Evolutionary conservation across 192 early-diverging fungal species (phyloP).

Genomic region (Coemansia sp.): DNA sequence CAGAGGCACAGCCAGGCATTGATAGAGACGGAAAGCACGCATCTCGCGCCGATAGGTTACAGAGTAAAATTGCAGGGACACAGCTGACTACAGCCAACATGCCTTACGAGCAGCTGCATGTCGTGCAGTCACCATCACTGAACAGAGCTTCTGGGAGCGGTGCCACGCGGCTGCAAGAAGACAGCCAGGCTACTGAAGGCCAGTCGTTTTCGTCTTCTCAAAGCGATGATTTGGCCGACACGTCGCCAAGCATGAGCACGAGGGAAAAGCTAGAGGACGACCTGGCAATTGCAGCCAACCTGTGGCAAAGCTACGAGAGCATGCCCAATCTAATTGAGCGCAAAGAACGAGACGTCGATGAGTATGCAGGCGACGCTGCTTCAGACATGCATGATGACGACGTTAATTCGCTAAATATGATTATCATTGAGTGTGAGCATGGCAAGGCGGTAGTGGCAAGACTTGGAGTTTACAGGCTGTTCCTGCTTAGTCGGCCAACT

Average conservation of each 20-base stretch:
- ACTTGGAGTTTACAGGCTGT: conserved; percentile 32
- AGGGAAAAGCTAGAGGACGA: conserved; percentile 46
- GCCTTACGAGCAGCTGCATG: neutral
- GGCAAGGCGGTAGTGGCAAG: conserved; percentile 29
- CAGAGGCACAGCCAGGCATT: too few relatives aligned
- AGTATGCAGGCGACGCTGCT: conserved; percentile 16
- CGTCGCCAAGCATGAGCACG: neutral
- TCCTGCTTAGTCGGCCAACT: conserved; percentile 21
- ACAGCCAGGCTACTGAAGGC: conserved; percentile 1
- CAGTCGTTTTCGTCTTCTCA: conserved; percentile 19
- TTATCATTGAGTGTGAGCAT: conserved; percentile 37
- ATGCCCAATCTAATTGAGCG: conserved; percentile 28
- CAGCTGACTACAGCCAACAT: neutral
- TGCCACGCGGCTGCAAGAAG: neutral
- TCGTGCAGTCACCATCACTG: neutral
- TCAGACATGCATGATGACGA: conserved; percentile 22
- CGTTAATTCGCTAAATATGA: conserved; percentile 30
- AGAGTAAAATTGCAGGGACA: neutral
- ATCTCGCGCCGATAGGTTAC: neutral
- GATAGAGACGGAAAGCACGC: too few relatives aligned
- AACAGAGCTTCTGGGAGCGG: neutral
- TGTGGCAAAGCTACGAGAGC: conserved; percentile 45
- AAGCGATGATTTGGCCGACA: conserved; percentile 13
- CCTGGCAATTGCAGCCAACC: conserved; percentile 36
- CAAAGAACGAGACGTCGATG: conserved; percentile 33